Conservation (phyloP, 2,329 filamentous ascomycete species). For the Ceratocystis alfenasii region DNA sequence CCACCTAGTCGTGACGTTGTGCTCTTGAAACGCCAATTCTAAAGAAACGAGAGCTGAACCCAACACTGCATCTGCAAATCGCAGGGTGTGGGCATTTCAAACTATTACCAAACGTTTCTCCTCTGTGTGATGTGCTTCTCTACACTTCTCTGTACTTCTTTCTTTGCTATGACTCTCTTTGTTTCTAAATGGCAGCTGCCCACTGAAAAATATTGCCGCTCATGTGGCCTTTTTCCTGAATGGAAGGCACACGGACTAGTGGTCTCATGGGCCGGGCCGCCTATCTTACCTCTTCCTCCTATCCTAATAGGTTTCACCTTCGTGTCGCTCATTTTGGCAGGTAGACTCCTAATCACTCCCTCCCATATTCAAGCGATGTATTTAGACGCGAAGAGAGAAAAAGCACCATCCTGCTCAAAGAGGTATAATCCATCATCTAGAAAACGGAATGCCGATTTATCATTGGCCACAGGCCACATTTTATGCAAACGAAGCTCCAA, state of each 20-base stretch:
- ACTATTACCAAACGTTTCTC: neutral
- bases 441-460: neutral
- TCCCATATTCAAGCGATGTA: neutral
- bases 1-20: neutral
- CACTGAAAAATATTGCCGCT: neutral
- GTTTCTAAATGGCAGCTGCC: neutral
- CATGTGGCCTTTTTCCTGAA: neutral
- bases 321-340: neutral
- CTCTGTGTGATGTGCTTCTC: neutral
- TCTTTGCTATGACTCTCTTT: neutral
- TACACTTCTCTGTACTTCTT: slow-evolving; percentile 4
- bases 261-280: neutral
- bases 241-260: neutral
- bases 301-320: neutral
- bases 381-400: neutral
- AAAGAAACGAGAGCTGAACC: neutral
- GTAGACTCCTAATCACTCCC: neutral
- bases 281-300: neutral
- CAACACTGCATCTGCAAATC: neutral
- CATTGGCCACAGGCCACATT: neutral
- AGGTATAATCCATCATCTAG: neutral
- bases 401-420: neutral
- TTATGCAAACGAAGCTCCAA: too few relatives aligned
- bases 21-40: neutral
- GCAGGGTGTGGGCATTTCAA: neutral